Base-by-base conservation (phyloP, 2,329 filamentous ascomycete genomes). In the Massarina eburnea region DNA sequence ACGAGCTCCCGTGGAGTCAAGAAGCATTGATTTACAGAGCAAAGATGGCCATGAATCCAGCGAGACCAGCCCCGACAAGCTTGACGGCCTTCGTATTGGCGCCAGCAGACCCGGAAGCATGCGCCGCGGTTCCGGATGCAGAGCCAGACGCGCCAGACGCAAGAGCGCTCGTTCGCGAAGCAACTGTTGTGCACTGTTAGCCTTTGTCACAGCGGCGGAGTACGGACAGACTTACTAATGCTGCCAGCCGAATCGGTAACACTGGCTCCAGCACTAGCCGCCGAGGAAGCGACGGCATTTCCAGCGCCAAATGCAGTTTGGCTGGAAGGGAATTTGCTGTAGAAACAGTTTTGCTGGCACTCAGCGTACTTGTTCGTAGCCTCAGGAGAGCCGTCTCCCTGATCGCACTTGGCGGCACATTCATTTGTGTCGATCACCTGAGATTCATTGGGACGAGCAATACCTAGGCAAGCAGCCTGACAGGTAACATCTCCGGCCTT, bases 321-420 rank as follows among this genome's bases (percentile, higher is more conserved):
- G 55, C 55, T 62, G 49, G 57, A 71, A 59, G 77, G 73, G 71
- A 76, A 80, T 58, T 74, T 66, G 49, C 67, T 73, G 61, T 62
- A 70, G 64, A 76, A 76, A 70, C 79, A 82, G 46, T 61, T 57
- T 41, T 74, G 66, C 58, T 77, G 71, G 63, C 79, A 82, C 38
- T 69, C 51, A 49, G 72, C 70, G 55, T 75, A 81, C 47, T 66
- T 66, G 41, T 73, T 52, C 26, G 73, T 76, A 48, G 74, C 77
- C 10, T 61, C 63, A 3, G 71, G 61, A 22, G 73, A 70, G 35
- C 78, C 78, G 51, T 73, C 71, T 43, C 79, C 79, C 70, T 81
- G 77, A 45, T 76, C 73, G 62, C 79, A 82, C 42, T 73, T 69
- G 36, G 71, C 71, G 37, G 76, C 77, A 57, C 79, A 82, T 39